Evolutionary conservation across 2,329 filamentous ascomycete genomes (phyloP).

Genomic region (Botrytis hyacinthi): DNA sequence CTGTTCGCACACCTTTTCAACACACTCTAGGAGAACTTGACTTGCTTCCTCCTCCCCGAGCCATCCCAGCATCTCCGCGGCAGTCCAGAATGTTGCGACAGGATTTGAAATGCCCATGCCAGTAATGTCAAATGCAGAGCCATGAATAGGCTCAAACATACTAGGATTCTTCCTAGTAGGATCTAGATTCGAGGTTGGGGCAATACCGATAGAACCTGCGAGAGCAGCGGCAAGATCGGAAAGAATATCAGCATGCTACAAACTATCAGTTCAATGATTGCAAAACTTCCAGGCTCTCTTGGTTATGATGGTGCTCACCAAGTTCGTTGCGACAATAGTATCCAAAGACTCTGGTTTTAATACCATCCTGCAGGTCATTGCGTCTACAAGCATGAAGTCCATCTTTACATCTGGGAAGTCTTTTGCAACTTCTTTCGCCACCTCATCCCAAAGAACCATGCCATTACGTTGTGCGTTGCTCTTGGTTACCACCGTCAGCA

Average conservation of each 20-base stretch:
- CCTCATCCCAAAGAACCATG: slow-evolving; percentile 67
- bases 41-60: slow-evolving; percentile 53
- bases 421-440: slow-evolving; percentile 42
- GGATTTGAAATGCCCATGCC: slow-evolving; percentile 57
- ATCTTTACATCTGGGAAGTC: neutral
- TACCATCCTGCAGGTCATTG: slow-evolving; percentile 48
- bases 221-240: slow-evolving; percentile 69
- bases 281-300: neutral
- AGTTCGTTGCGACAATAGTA: slow-evolving; percentile 62
- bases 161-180: slow-evolving; percentile 53
- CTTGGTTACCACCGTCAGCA: slow-evolving; percentile 63
- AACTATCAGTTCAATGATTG: neutral
- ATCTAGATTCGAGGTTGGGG: slow-evolving; percentile 67
- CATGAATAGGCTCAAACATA: slow-evolving; percentile 63
- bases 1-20: slow-evolving; percentile 52
- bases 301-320: slow-evolving; percentile 34
- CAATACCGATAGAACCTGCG: slow-evolving; percentile 69
- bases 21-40: slow-evolving; percentile 48
- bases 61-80: slow-evolving; percentile 57
- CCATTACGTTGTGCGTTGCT: slow-evolving; percentile 65
- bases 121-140: slow-evolving; percentile 57
- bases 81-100: slow-evolving; percentile 57
- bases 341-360: slow-evolving; percentile 57
- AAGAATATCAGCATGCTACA: slow-evolving; percentile 60
- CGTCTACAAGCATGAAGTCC: neutral